A percentile compares a stretch with the other conserved stretches of the same genome.
phyloP scores from a whole-genome alignment of 305 asterid genomes.

The Solanum aculeatissimum region DNA sequence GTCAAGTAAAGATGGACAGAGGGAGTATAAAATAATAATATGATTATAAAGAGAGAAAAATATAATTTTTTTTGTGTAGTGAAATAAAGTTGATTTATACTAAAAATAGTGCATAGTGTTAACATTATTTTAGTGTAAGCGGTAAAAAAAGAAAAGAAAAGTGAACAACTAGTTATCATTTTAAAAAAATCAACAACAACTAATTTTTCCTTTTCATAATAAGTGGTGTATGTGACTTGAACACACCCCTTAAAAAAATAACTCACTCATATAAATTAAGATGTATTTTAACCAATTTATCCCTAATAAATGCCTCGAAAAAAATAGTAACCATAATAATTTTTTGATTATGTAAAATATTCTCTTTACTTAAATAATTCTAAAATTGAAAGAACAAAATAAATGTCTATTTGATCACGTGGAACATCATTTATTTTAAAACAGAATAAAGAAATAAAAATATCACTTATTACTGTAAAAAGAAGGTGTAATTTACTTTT shows the following conservation, averaged over 20 bases:
- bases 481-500: background rate
- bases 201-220: background rate
- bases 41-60: too few relatives aligned
- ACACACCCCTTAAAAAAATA: background rate
- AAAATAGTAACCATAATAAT: background rate
- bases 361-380: background rate
- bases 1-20: too few relatives aligned
- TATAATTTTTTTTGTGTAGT: too few relatives aligned
- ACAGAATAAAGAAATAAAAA: too few relatives aligned
- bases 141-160: too few relatives aligned
- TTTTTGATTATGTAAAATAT: background rate
- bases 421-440: background rate
- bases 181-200: background rate
- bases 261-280: background rate
- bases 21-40: too few relatives aligned
- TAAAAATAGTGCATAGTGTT: too few relatives aligned
- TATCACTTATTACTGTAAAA: too few relatives aligned
- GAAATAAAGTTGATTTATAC: too few relatives aligned
- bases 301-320: background rate
- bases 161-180: too few relatives aligned
- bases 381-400: background rate
- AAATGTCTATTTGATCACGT: background rate
- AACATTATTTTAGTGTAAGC: too few relatives aligned
- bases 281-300: background rate
- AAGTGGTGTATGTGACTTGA: background rate